phyloP scores from a whole-genome alignment of 352 stramenopile genomes.

The Thalassiosira oceanica region DNA sequence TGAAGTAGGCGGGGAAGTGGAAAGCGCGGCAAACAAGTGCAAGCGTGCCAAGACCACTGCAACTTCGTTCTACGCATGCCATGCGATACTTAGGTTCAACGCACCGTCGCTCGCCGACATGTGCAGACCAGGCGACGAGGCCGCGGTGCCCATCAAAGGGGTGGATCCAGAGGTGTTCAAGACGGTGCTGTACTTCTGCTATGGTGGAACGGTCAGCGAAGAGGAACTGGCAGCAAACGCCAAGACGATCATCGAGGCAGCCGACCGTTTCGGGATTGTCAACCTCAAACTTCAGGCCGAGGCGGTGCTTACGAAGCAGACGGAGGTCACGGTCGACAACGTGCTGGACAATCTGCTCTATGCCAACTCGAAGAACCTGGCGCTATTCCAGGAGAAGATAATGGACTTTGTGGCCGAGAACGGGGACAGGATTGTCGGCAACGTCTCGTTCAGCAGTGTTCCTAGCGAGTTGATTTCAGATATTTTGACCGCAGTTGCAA shows the following conservation, averaged over 20 bases:
- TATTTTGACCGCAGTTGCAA: slow-evolving; percentile 3
- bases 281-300: slow-evolving; percentile 27
- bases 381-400: slow-evolving; percentile 24
- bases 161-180: slow-evolving; percentile 20
- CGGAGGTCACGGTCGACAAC: slow-evolving; percentile 14
- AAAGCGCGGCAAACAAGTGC: background rate
- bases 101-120: background rate
- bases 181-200: slow-evolving; percentile 7
- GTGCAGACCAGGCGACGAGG: background rate
- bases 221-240: slow-evolving; percentile 4
- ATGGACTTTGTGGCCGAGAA: slow-evolving; percentile 22
- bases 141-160: slow-evolving; percentile 1
- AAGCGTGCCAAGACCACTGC: slow-evolving; percentile 6
- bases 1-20: slow-evolving; percentile 11
- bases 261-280: slow-evolving; percentile 18
- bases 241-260: slow-evolving; percentile 22
- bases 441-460: background rate
- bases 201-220: slow-evolving; percentile 5
- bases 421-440: background rate
- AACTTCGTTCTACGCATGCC: slow-evolving; percentile 3
- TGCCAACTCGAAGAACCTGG: slow-evolving; percentile 14
- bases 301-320: slow-evolving; percentile 9
- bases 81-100: background rate
- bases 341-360: slow-evolving; percentile 14
- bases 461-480: background rate